Evolutionary conservation across 306 rosid genomes (phyloP).

Genomic region (Glycine tomentella): DNA sequence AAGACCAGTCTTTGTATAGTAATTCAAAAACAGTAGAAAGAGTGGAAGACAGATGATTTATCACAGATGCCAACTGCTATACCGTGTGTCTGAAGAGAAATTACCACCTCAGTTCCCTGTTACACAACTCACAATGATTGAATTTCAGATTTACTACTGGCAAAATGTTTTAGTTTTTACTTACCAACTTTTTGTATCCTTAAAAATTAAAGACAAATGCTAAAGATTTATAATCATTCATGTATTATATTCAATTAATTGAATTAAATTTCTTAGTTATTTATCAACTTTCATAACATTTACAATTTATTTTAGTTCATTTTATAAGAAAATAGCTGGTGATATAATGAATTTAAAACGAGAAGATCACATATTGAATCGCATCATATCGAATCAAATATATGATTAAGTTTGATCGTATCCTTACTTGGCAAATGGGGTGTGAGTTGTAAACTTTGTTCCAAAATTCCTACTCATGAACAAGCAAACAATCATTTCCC

Average conservation of each 20-base stretch:
- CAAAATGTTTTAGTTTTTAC: not conserved
- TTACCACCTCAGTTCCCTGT: not conserved
- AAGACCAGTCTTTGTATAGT: not conserved
- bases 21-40: not conserved
- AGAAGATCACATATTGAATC: conserved; percentile 13
- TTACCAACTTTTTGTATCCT: no score
- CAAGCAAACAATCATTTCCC: conserved; percentile 50
- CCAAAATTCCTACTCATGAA: conserved; percentile 46
- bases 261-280: no score
- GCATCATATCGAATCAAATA: not conserved
- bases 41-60: not conserved
- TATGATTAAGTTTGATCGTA: conserved; percentile 33
- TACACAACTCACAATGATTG: not conserved
- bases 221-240: no score
- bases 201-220: no score
- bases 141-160: not conserved
- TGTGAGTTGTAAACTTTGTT: conserved; percentile 48
- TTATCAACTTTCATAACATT: no score
- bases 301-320: no score
- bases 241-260: no score
- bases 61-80: conserved; percentile 2
- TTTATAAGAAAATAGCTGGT: not conserved
- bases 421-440: conserved; percentile 51
- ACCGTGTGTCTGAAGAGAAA: conserved; percentile 11
- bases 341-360: not conserved